Percentiles rank a stretch among this genome's conserved stretches.
Evolutionary conservation across 805 yeast species (phyloP).

Genomic region (Wickerhamomyces xylosicus): DNA sequence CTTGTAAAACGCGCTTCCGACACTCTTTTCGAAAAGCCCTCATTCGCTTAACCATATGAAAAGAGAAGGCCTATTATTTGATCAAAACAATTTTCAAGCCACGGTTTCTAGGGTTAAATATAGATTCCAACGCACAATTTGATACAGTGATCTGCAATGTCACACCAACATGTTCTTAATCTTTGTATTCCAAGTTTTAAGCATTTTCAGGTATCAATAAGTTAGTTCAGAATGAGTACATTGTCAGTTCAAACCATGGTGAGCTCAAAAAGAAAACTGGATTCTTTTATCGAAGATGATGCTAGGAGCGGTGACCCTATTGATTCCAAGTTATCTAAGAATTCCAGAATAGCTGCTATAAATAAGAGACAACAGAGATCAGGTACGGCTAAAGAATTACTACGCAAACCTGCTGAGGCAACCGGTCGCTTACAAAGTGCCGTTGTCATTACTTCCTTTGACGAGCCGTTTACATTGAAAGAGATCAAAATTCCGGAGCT

Average conservation of each 20-base stretch:
- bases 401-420: constrained; percentile 7
- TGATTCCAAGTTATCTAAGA: no score
- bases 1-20: no score
- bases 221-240: not conserved
- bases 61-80: no score
- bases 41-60: no score
- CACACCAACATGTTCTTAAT: no score
- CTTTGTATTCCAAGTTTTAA: no score
- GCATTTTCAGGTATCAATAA: no score
- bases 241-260: not conserved
- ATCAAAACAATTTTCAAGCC: no score
- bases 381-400: constrained; percentile 5
- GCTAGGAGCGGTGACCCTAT: not conserved
- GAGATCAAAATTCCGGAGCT: constrained; percentile 15
- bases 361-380: not conserved
- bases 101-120: no score
- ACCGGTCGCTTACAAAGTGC: constrained; percentile 13
- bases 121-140: no score
- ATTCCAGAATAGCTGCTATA: not conserved
- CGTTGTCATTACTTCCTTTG: constrained; percentile 17
- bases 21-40: no score
- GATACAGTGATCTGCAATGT: no score
- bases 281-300: not conserved
- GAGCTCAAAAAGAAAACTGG: not conserved
- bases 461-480: constrained; percentile 16